Conservation (phyloP, 2,329 filamentous ascomycete genomes). For the Xylariomycetidae sp. region DNA sequence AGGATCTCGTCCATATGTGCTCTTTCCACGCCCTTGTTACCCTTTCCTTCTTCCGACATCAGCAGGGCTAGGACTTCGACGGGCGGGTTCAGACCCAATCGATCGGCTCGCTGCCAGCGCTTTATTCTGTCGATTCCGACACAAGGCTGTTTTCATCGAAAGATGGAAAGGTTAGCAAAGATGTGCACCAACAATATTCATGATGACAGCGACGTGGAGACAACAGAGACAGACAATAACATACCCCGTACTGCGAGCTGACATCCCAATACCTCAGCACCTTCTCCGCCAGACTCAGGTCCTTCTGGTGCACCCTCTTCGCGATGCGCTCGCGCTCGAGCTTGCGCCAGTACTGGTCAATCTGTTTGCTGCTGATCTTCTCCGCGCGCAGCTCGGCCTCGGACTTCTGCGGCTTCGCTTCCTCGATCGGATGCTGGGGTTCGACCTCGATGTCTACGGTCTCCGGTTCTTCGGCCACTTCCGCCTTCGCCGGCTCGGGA, state of each 20-base stretch:
- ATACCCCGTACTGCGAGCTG: conserved; percentile 84
- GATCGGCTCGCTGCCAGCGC: conserved; percentile 83
- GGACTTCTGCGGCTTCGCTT: conserved; percentile 32
- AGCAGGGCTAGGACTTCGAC: conserved; percentile 87
- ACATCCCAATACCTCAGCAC: conserved; percentile 90
- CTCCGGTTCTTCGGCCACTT: conserved; percentile 8
- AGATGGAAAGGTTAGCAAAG: no score
- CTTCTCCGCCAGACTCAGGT: conserved; percentile 71
- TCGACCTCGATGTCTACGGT: conserved; percentile 16
- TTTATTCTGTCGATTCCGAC: conserved; percentile 77
- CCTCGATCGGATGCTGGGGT: conserved; percentile 10
- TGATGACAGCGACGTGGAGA: not conserved
- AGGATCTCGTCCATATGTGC: conserved; percentile 71
- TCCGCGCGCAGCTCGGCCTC: conserved; percentile 55
- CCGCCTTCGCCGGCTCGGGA: conserved; percentile 14
- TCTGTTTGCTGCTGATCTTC: conserved; percentile 61
- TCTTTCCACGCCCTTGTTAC: conserved; percentile 50
- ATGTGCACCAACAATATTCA: not conserved
- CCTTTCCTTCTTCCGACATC: conserved; percentile 61
- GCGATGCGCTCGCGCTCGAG: conserved; percentile 67
- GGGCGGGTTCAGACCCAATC: conserved; percentile 78
- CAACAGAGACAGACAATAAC: conserved; percentile 30
- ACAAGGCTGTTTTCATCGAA: conserved; percentile 84
- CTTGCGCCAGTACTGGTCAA: conserved; percentile 71
- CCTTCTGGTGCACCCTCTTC: conserved; percentile 72